These are phyloP conservation scores for Trifolium dubium DNA, from an alignment of 306 rosid species.

Conservation along the genomic window DNA sequence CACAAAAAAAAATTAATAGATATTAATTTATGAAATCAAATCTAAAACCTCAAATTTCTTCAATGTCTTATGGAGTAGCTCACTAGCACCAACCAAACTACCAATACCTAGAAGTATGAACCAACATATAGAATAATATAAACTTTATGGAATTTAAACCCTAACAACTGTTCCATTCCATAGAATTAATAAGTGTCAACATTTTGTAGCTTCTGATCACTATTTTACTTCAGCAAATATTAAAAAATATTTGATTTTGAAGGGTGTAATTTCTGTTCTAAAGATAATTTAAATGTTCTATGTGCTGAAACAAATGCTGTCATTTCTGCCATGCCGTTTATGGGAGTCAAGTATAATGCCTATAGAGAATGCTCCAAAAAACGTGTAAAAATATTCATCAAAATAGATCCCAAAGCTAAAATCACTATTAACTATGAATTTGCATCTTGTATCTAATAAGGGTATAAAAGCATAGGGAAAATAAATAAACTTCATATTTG, in stretches of 20 bases:
- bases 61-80: too few species aligned
- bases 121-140: not conserved
- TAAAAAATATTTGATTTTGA: constrained; percentile 1
- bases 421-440: constrained; percentile 16
- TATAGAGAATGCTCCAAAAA: constrained; percentile 48
- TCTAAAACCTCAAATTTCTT: too few species aligned
- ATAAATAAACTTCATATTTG: not conserved
- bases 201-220: constrained; percentile 9
- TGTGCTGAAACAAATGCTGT: constrained; percentile 71
- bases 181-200: constrained; percentile 18
- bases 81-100: too few species aligned
- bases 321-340: constrained; percentile 59
- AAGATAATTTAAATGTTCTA: constrained; percentile 55
- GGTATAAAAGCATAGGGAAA: constrained; percentile 32
- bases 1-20: too few species aligned
- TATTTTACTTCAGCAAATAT: not conserved
- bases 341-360: constrained; percentile 50
- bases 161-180: constrained; percentile 44
- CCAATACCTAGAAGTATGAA: not conserved
- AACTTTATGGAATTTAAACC: constrained; percentile 42
- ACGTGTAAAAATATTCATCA: constrained; percentile 37
- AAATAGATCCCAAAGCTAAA: constrained; percentile 29
- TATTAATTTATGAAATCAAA: too few species aligned
- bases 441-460: constrained; percentile 18
- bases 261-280: constrained; percentile 51